Evolutionary conservation across 73 alveolate species (phyloP).

Genomic region (Tetrahymena borealis): DNA sequence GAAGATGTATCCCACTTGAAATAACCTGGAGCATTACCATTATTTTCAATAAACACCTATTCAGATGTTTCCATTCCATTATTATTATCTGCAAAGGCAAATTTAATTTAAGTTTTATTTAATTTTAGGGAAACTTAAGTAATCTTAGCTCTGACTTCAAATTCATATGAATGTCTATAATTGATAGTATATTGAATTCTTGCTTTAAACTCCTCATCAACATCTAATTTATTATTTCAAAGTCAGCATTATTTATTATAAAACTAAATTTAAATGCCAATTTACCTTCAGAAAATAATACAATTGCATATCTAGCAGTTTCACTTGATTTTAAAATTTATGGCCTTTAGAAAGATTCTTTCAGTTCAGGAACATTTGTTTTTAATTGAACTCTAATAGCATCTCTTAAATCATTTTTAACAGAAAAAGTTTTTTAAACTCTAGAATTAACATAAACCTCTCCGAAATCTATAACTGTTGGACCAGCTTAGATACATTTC

Average conservation of each 20-base stretch:
- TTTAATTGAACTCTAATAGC: constrained; percentile 15
- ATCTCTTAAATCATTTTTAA: constrained; percentile 35
- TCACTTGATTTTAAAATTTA: constrained; percentile 31
- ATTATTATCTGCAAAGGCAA: constrained; percentile 8
- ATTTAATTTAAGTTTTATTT: background rate
- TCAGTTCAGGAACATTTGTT: constrained; percentile 14
- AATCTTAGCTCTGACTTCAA: constrained; percentile 15
- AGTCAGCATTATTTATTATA: too few species aligned
- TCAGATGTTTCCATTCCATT: constrained; percentile 19
- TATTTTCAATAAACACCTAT: background rate
- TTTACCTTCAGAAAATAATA: constrained; percentile 14
- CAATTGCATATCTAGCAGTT: constrained; percentile 31
- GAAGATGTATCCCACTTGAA: constrained; percentile 16
- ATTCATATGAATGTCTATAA: constrained; percentile 25
- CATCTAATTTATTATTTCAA: background rate
- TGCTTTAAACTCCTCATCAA: constrained; percentile 12
- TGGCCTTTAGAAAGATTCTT: constrained; percentile 2
- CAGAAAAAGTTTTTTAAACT: constrained; percentile 21
- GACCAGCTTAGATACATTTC: constrained; percentile 32
- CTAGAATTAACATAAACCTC: constrained; percentile 17
- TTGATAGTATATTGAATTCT: constrained; percentile 21
- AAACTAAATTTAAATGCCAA: too few species aligned
- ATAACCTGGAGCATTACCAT: constrained; percentile 33
- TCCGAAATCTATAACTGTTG: constrained; percentile 37
- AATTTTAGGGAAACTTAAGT: constrained; percentile 5